Evolutionary conservation across 345 rosid species (phyloP).

Genomic region (Noccaea caerulescens): DNA sequence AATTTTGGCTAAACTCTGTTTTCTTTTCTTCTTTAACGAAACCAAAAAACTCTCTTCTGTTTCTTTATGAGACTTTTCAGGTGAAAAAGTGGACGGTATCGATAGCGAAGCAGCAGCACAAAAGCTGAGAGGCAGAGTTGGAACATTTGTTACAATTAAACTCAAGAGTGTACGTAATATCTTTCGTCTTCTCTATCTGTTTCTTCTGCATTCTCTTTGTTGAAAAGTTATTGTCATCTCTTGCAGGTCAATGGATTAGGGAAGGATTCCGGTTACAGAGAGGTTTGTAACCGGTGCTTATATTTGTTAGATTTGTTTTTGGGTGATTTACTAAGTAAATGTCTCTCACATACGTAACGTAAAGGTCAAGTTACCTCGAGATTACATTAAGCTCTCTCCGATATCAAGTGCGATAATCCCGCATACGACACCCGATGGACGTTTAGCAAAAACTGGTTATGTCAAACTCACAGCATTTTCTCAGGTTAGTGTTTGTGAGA

Average conservation of each 20-base stretch:
- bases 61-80: conserved; percentile 47
- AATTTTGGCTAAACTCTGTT: background rate
- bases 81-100: conserved; percentile 69
- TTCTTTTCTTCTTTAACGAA: no score
- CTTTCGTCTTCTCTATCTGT: background rate
- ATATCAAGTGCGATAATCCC: conserved; percentile 82
- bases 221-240: conserved; percentile 24
- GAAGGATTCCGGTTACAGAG: conserved; percentile 54
- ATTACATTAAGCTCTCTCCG: conserved; percentile 74
- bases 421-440: conserved; percentile 73
- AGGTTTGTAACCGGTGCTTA: conserved; percentile 46
- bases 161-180: conserved; percentile 58
- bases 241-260: conserved; percentile 53
- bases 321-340: background rate
- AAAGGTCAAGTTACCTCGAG: conserved; percentile 78
- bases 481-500: conserved; percentile 54
- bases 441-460: conserved; percentile 70
- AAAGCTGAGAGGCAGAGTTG: conserved; percentile 85
- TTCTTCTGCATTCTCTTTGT: background rate
- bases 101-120: conserved; percentile 83
- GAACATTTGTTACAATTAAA: conserved; percentile 79
- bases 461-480: conserved; percentile 78
- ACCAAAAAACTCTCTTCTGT: background rate
- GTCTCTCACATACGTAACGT: conserved; percentile 37
- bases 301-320: background rate